Evolutionary conservation across 345 rosid species (phyloP), one percentile per base, ranked within the genome.

Genomic region (Populus deltoides): DNA sequence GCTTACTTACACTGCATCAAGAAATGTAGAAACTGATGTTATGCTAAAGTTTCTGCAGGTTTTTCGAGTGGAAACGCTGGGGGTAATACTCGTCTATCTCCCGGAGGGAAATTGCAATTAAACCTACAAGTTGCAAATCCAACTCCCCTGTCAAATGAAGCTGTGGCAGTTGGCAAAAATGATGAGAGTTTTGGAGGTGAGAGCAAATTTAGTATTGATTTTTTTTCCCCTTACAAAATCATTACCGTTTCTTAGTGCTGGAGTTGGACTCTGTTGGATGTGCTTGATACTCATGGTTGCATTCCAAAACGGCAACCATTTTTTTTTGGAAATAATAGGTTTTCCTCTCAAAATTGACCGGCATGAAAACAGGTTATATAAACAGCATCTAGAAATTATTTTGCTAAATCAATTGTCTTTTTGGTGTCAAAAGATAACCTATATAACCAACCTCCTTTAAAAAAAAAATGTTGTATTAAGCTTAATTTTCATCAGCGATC

Each of bases 1-100:
- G 47, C 47, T 57, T 8, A 57, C 22, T 57, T n/a, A 57, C 5
- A 57, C 27, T 5, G 6, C 6, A 43, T 43, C 47, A 11, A 43
- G 47, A 43, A 43, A 11, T 11, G 47, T 7, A 55, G 61, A 55
- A 9, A 59, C 5, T 24, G 15, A 13, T 9, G 9, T 18, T 24
- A 35, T 10, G 39, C 7, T 15, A 1, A 22, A 11, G 17, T 55
- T 73, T 24, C 66, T 80, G 73, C 68, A 83, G 85, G 77, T 77
- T 75, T 76, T 66, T 57, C 72, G 16, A 66, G 7, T 27, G 68
- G 12, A 59, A 68, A 0, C 8, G 18, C 55, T 17, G 51, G 24
- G 39, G 67, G 4, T 35, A 47, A n/a, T 53, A 12, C 27, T 77
- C 33, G 18, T 20, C 10, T 24, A 3, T 13, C 49, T 25, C n/a